A percentile compares a stretch with the other conserved stretches of the same genome.
These are phyloP conservation scores for Hydnum rufescens DNA, from an alignment of 768 basidiomycete species.

Conservation along the genomic window DNA sequence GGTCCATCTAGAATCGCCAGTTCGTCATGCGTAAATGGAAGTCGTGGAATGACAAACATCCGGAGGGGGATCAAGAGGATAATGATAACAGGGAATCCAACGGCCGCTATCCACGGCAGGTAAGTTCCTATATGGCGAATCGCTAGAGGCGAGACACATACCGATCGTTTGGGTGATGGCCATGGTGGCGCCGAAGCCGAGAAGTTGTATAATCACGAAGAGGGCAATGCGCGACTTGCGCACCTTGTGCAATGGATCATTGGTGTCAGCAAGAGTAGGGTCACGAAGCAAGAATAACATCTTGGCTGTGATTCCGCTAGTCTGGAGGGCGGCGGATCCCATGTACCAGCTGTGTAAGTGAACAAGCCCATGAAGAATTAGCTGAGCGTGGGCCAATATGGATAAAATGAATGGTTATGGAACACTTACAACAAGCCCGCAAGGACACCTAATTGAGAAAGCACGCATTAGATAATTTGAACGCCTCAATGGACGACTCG, in stretches of 20 bases:
- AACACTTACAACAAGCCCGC: slow-evolving; percentile 63
- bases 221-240: slow-evolving; percentile 51
- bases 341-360: slow-evolving; percentile 55
- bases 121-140: not conserved
- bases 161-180: slow-evolving; percentile 81
- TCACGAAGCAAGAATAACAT: slow-evolving; percentile 66
- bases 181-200: slow-evolving; percentile 76
- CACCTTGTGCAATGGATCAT: slow-evolving; percentile 59
- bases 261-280: slow-evolving; percentile 32
- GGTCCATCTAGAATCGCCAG: slow-evolving; percentile 74
- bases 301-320: slow-evolving; percentile 68
- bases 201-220: slow-evolving; percentile 54
- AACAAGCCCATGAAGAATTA: slow-evolving; percentile 2
- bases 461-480: too few relatives aligned
- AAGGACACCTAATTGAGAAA: too few relatives aligned
- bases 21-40: slow-evolving; percentile 62
- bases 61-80: slow-evolving; percentile 64
- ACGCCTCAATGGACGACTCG: too few relatives aligned
- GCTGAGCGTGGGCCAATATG: not conserved
- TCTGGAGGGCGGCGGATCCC: slow-evolving; percentile 63
- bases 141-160: slow-evolving; percentile 17
- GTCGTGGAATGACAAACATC: slow-evolving; percentile 43
- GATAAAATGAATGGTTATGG: too few relatives aligned
- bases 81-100: slow-evolving; percentile 82
- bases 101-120: slow-evolving; percentile 38